Evolutionary conservation across 768 basidiomycete species (phyloP), one percentile per base, ranked within the genome.

Genomic region (Mycena floridula): DNA sequence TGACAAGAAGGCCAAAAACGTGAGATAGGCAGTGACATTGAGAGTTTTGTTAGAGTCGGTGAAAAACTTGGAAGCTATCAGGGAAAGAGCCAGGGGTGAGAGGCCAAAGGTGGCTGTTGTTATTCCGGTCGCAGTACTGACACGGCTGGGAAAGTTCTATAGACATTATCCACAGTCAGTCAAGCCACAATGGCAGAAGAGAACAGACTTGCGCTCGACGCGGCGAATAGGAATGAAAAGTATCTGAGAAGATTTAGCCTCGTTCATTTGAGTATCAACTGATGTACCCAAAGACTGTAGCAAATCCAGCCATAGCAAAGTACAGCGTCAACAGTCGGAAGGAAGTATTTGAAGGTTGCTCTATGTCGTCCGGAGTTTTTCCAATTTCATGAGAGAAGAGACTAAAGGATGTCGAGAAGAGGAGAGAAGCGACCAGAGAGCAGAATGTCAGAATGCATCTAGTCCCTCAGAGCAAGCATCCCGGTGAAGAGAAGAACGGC

Each of bases 51-150:
- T 57, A 11, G 61, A 51, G 28, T 68, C 62, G 4, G 74, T 78
- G 60, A 89, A 89, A 56, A 68, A 79, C 13, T 45, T 64, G 4
- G 82, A 77, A 3, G 84, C 86, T 27, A 89, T 48, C 20, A 74
- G 46, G 18, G 87, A 82, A 6, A 89, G 71, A 51, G 86, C 77
- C 18, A 89, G 66, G 0, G 89, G 89, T 0, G 89, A 91, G 25
- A 89, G 71, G n/a, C 89, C 86, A 54, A 89, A 89, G 20, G 89
- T 63, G 2, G 85, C 77, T 70, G 81, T 80, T 55, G 73, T 82
- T 8, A 68, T 62, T 4, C 85, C 89, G 1, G 83, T 72, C 9
- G 85, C 78, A 21, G 81, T 60, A 16, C 85, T 85, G 37, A 77
- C 74, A 50, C 82, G 76, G 4, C 65, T 56, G 6, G 85, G 81